Evolutionary conservation across 768 basidiomycete genomes (phyloP), one percentile per base, ranked within the genome.

Genomic region (Suillus occidentalis): DNA sequence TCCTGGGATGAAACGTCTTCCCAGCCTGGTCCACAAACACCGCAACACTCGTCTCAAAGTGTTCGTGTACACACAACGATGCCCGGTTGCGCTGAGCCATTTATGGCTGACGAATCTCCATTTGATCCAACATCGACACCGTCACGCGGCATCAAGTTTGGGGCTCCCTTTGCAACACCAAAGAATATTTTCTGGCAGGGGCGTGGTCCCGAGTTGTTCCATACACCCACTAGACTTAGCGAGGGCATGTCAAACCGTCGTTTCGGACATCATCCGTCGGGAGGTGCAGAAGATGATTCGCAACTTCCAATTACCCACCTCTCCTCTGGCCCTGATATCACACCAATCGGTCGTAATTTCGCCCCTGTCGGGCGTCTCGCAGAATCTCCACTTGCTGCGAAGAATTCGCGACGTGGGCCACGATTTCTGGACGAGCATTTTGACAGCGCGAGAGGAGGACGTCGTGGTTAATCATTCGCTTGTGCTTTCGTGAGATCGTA

Each of bases 121-220:
- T 94, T 92, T 70, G 91, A 94, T 73, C 90, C 91, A 6, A 87
- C 87, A 31, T 89, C 90, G 22, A 92, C 91, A 10, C 91, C 91
- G 4, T 92, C 91, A n/a, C 81, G 91, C 52, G 90, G 91, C 5
- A 87, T 91, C 69, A 86, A 80, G 70, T 87, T 90, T 69, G 81
- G 81, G 50, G 71, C 76, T 18, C 77, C 87, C 3, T 89, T 89
- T 69, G 77, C 83, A 47, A 90, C 88, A 22, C 89, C 89, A n/a
- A 90, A 88, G 73, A 81, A 81, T 56, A 80, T 74, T 39, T 67
- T 78, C 42, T 87, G 85, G 84, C 64, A 68, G 18, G 73, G 78
- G 14, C 78, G 82, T 28, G 77, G 78, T 6, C 79, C 77, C 59
- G 79, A 80, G 8, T 63, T 82, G 60, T 85, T 85, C 73, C 84